phyloP scores from a whole-genome alignment of 768 basidiomycete genomes.

The Gloeophyllum trabeum region DNA sequence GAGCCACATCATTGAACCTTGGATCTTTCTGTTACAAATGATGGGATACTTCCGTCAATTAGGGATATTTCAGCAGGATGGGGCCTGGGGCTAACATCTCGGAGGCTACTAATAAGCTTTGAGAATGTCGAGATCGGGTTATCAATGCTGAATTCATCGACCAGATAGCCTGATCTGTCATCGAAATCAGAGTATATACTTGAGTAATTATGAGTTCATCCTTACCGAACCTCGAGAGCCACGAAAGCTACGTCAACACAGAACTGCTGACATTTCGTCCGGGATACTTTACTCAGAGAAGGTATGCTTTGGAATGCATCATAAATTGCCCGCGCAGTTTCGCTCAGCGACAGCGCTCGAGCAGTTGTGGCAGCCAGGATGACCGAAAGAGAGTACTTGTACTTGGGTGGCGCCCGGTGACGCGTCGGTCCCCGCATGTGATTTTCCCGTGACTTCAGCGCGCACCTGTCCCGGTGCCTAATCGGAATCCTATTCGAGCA shows the following conservation, averaged over 20 bases:
- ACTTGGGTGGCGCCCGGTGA: background rate
- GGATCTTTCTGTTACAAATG: constrained; percentile 7
- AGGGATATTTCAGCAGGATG: too few relatives aligned
- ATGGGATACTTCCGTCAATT: background rate
- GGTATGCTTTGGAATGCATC: background rate
- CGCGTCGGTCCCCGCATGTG: background rate
- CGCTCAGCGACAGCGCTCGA: too few relatives aligned
- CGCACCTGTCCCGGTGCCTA: background rate
- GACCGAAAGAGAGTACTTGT: too few relatives aligned
- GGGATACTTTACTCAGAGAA: background rate
- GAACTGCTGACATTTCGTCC: background rate
- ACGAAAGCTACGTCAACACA: background rate
- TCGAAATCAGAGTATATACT: background rate
- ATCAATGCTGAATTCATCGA: constrained; percentile 31
- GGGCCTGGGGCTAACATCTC: constrained; percentile 17
- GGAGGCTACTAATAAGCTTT: constrained; percentile 25
- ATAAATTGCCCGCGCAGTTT: background rate
- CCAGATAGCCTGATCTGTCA: constrained; percentile 35
- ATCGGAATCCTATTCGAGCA: background rate
- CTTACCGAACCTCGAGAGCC: background rate
- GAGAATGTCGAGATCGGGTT: constrained; percentile 24
- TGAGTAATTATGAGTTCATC: background rate
- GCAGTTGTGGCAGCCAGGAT: too few relatives aligned
- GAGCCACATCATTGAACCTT: constrained; percentile 28
- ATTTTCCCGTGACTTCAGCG: background rate